phyloP scores from a whole-genome alignment of 331 rosid genomes.

The Ulmus americana region DNA sequence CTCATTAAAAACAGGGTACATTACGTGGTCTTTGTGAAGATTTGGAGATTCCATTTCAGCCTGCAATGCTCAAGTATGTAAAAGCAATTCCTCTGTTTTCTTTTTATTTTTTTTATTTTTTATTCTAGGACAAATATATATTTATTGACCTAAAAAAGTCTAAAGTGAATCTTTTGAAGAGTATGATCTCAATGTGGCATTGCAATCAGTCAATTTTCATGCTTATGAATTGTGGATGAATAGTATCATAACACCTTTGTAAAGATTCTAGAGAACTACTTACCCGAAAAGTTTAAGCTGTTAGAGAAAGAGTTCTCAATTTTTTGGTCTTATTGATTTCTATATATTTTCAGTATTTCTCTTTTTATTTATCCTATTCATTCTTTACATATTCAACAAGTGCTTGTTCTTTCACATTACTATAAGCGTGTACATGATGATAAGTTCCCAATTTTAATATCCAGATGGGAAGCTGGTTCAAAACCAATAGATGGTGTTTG shows the following conservation, averaged over 20 bases:
- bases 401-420: neutral
- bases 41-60: constrained; percentile 61
- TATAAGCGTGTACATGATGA: constrained; percentile 19
- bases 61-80: constrained; percentile 66
- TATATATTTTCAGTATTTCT: neutral
- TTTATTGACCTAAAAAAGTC: neutral
- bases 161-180: neutral
- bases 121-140: constrained; percentile 1
- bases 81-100: neutral
- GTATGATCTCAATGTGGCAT: neutral
- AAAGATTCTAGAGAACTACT: no score
- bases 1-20: constrained; percentile 37
- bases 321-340: neutral
- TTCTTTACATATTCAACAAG: no score
- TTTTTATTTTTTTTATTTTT: neutral
- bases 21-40: constrained; percentile 64
- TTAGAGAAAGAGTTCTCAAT: no score
- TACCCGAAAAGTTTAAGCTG: no score
- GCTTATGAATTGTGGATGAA: neutral
- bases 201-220: neutral
- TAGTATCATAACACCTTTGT: no score
- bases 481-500: constrained; percentile 69
- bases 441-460: constrained; percentile 23
- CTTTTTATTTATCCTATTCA: no score
- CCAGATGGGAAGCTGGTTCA: constrained; percentile 81